Evolutionary conservation across 2,329 filamentous ascomycete genomes (phyloP).

Genomic region (Beauveria bassiana): DNA sequence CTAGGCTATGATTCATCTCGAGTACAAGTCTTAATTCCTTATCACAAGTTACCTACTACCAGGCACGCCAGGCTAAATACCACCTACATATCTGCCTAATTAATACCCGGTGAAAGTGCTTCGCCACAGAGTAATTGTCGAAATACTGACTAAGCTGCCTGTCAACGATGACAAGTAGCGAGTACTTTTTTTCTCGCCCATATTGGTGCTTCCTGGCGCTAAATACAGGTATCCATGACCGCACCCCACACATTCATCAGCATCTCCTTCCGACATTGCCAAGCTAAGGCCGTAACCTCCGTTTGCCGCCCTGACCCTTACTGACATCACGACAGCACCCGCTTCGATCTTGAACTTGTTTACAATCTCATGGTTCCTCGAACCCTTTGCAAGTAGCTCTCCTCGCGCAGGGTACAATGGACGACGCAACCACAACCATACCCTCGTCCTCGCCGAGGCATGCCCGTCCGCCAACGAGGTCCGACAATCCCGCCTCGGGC

Average conservation of each 20-base stretch:
- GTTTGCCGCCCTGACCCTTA: neutral
- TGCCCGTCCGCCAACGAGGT: slow-evolving; percentile 18
- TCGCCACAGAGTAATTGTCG: neutral
- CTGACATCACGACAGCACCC: neutral
- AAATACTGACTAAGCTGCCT: neutral
- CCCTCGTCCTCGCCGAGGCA: slow-evolving; percentile 17
- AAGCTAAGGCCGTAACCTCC: neutral
- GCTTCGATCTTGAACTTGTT: neutral
- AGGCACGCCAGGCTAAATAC: too few relatives aligned
- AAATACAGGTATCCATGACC: neutral
- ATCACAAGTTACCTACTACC: too few relatives aligned
- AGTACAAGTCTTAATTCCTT: too few relatives aligned
- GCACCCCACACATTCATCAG: neutral
- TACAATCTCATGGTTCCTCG: neutral
- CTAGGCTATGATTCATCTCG: too few relatives aligned
- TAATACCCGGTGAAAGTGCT: slow-evolving; percentile 24
- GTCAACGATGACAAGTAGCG: neutral
- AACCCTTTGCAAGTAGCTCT: neutral
- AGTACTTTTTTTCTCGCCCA: neutral
- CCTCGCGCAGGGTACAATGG: slow-evolving; percentile 16
- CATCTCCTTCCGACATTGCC: neutral
- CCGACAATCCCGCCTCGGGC: slow-evolving; percentile 17
- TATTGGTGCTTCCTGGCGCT: neutral
- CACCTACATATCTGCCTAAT: too few relatives aligned
- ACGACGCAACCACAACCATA: slow-evolving; percentile 16